Percentiles rank a stretch among this genome's conserved stretches.
These are phyloP conservation scores for Volvariella surrecta DNA, from an alignment of 1,284 basidiomycete species.

Conservation along the genomic window DNA sequence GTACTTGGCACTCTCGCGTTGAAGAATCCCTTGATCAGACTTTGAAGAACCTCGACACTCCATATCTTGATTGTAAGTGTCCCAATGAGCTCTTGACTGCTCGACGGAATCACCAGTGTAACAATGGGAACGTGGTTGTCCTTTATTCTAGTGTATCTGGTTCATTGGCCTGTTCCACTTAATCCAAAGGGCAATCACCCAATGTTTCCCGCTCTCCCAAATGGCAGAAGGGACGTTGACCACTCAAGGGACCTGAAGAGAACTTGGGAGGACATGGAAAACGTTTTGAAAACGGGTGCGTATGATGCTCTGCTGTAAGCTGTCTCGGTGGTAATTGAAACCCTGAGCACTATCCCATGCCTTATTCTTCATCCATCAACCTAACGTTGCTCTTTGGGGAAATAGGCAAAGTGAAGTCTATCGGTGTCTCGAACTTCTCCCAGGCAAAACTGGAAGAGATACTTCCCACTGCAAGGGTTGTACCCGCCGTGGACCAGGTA, in stretches of 20 bases:
- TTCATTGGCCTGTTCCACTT: slow-evolving; percentile 80
- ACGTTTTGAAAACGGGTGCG: slow-evolving; percentile 53
- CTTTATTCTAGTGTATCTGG: slow-evolving; percentile 48
- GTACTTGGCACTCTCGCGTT: slow-evolving; percentile 67
- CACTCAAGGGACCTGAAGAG: slow-evolving; percentile 56
- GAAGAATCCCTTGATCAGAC: slow-evolving; percentile 68
- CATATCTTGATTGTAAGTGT: slow-evolving; percentile 68
- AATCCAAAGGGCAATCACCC: slow-evolving; percentile 71
- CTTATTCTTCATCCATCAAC: background rate
- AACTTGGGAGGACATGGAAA: slow-evolving; percentile 84
- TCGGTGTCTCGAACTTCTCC: slow-evolving; percentile 72
- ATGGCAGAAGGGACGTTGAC: slow-evolving; percentile 64
- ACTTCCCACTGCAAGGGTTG: slow-evolving; percentile 43
- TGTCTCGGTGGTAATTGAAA: background rate
- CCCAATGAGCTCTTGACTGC: slow-evolving; percentile 8
- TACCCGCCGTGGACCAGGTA: slow-evolving; percentile 61
- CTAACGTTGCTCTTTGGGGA: slow-evolving; percentile 11
- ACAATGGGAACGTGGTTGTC: background rate
- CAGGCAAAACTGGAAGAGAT: slow-evolving; percentile 55
- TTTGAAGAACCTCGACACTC: slow-evolving; percentile 61
- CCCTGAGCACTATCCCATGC: background rate
- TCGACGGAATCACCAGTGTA: slow-evolving; percentile 9
- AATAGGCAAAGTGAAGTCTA: slow-evolving; percentile 59
- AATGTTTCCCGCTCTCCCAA: slow-evolving; percentile 55
- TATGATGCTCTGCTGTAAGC: slow-evolving; percentile 1